These are phyloP conservation scores for Globomyces pollinis-pini DNA, from an alignment of 192 early-diverging fungal species.

Conservation along the genomic window DNA sequence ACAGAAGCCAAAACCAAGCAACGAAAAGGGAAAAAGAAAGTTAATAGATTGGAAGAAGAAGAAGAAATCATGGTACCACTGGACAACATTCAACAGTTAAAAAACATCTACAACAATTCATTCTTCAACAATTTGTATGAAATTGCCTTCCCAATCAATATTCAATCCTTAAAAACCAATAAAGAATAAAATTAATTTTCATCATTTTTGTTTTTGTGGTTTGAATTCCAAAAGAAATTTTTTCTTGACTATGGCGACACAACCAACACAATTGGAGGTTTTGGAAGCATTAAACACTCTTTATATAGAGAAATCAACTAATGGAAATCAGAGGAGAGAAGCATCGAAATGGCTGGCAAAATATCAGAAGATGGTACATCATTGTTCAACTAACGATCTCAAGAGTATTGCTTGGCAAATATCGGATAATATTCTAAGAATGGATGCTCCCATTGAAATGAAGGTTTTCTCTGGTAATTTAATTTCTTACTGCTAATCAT, in stretches of 20 bases:
- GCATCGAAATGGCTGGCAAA: conserved; percentile 73
- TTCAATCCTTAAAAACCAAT: no score
- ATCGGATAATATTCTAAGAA: conserved; percentile 62
- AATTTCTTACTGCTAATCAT: no score
- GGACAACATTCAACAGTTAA: background rate
- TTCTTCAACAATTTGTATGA: no score
- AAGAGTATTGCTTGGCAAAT: conserved; percentile 82
- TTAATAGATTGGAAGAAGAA: background rate
- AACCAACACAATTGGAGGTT: conserved; percentile 16
- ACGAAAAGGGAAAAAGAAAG: background rate
- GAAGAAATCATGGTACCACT: background rate
- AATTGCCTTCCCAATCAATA: no score
- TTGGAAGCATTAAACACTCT: conserved; percentile 16
- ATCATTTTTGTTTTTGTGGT: no score
- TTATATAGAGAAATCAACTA: background rate
- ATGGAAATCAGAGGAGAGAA: conserved; percentile 31
- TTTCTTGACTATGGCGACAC: background rate
- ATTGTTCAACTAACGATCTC: conserved; percentile 34
- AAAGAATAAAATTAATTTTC: no score
- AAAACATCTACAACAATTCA: background rate
- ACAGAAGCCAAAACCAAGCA: no score
- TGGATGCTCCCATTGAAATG: conserved; percentile 45
- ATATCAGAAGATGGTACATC: conserved; percentile 84
- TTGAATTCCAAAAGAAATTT: background rate
- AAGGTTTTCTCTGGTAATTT: conserved; percentile 76